These are phyloP conservation scores for Acer saccharum DNA, from an alignment of 345 rosid species.

Conservation along the genomic window DNA sequence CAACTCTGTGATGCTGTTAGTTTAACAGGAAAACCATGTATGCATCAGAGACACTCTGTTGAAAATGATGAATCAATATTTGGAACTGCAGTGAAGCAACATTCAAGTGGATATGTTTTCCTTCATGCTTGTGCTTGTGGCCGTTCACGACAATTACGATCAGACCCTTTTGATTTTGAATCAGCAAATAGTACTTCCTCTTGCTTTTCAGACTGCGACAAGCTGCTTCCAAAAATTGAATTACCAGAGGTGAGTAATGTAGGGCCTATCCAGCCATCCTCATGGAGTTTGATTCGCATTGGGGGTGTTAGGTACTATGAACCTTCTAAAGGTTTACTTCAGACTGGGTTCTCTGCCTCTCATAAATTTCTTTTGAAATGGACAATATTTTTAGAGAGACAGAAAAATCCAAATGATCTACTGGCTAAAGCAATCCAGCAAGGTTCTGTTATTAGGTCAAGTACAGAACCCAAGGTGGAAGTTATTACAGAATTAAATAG, in stretches of 20 bases:
- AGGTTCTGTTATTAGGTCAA: conserved; percentile 34
- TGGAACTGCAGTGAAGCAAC: conserved; percentile 42
- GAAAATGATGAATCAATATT: conserved; percentile 28
- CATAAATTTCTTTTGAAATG: conserved; percentile 69
- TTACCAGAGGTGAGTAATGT: conserved; percentile 43
- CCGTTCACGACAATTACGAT: conserved; percentile 57
- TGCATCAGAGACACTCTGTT: conserved; percentile 64
- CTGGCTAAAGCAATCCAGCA: conserved; percentile 25
- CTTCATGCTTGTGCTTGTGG: conserved; percentile 94
- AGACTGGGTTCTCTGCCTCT: conserved; percentile 68
- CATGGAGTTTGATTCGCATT: conserved; percentile 76
- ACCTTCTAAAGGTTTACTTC: conserved; percentile 72
- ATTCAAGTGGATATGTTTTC: conserved; percentile 78
- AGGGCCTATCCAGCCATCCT: conserved; percentile 60
- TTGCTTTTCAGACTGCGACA: conserved; percentile 73
- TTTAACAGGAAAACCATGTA: conserved; percentile 85
- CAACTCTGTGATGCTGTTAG: conserved; percentile 89
- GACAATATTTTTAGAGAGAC: conserved; percentile 56
- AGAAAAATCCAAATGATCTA: conserved; percentile 32
- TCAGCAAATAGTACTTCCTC: conserved; percentile 57
- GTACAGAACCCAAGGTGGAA: conserved; percentile 28
- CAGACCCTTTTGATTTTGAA: conserved; percentile 78
- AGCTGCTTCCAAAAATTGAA: conserved; percentile 57
- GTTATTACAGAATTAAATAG: conserved; percentile 27
- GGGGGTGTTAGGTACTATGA: conserved; percentile 75